A percentile compares a stretch with the other conserved stretches of the same genome.
Conservation (phyloP, 441 rosid species). For the Daphne laureola region DNA sequence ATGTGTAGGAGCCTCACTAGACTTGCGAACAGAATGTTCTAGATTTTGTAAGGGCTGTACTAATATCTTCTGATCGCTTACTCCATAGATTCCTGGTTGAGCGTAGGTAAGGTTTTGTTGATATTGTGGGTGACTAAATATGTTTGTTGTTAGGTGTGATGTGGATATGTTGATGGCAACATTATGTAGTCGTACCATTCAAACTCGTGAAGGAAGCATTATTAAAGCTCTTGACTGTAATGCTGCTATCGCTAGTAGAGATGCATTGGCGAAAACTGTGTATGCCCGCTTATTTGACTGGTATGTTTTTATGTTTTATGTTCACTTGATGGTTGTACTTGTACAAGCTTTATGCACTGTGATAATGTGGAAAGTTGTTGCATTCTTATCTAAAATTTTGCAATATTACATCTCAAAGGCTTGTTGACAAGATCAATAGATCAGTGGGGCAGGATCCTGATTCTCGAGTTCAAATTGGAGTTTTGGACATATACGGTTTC, state of each 20-base stretch:
- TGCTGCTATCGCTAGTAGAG: constrained; percentile 93
- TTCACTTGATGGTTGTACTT: constrained; percentile 1
- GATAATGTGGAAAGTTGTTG: constrained; percentile 9
- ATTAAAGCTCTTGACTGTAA: constrained; percentile 81
- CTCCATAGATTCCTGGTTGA: no score
- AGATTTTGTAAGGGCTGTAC: no score
- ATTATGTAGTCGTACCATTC: constrained; percentile 83
- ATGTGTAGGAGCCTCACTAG: no score
- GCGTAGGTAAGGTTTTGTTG: constrained; percentile 6
- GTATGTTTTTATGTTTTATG: constrained; percentile 31
- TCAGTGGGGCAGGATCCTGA: constrained; percentile 87
- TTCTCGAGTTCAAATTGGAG: constrained; percentile 74
- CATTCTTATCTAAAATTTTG: constrained; percentile 15
- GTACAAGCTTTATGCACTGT: constrained; percentile 9
- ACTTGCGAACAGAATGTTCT: no score
- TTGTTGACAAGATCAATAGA: constrained; percentile 80
- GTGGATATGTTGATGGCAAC: constrained; percentile 65
- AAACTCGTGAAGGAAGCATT: constrained; percentile 92
- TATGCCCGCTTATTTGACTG: constrained; percentile 94
- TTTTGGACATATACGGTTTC: constrained; percentile 94
- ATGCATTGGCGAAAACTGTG: constrained; percentile 93
- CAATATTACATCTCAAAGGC: constrained; percentile 32
- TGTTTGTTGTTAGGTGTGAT: constrained; percentile 65
- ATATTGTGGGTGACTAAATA: constrained; percentile 7
- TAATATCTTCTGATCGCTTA: no score